A percentile compares a stretch with the other conserved stretches of the same genome.
Evolutionary conservation across 331 rosid genomes (phyloP).

Genomic region (Pyracantha coccinea): DNA sequence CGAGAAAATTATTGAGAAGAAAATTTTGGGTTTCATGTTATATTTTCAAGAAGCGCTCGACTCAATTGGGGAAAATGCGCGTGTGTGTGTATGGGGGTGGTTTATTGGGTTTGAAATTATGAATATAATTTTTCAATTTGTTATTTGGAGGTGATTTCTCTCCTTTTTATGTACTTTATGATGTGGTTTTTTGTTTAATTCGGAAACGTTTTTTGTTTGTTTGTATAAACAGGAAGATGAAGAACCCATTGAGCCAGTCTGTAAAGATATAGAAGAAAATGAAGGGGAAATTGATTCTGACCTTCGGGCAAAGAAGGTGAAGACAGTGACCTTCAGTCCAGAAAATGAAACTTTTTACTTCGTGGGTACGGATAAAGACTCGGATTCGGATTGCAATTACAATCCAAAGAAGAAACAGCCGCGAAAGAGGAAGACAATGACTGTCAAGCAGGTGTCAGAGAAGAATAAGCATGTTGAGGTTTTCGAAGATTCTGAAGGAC

Average conservation of each 20-base stretch:
- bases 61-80: neutral
- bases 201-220: neutral
- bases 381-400: conserved; percentile 6
- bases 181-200: neutral
- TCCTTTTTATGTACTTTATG: neutral
- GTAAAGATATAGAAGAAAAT: neutral
- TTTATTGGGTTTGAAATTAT: neutral
- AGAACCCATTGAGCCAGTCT: neutral
- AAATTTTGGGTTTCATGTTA: neutral
- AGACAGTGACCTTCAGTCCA: conserved; percentile 30
- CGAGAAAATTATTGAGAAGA: neutral
- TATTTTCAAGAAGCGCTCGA: neutral
- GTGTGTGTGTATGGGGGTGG: neutral
- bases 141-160: neutral
- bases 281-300: conserved; percentile 1
- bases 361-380: conserved; percentile 11
- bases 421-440: neutral
- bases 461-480: neutral
- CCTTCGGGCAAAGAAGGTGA: neutral
- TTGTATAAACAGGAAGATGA: conserved; percentile 10
- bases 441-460: neutral
- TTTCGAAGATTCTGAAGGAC: neutral
- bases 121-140: neutral
- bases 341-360: conserved; percentile 20
- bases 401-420: neutral